Conservation (phyloP, 106 monocot species). For the Allium fistulosum region DNA sequence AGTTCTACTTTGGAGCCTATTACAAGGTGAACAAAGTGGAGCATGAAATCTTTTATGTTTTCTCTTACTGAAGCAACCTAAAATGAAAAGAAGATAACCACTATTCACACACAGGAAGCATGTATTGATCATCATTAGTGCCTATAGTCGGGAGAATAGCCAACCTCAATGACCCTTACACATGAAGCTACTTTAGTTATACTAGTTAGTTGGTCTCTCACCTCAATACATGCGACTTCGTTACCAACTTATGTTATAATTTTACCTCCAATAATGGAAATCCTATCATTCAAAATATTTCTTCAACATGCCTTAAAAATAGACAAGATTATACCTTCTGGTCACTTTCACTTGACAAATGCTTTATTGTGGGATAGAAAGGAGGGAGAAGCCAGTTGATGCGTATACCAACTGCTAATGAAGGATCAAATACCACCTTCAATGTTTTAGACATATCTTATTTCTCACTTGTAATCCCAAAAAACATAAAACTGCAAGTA, state of each 20-base stretch:
- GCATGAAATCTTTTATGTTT: conserved; percentile 20
- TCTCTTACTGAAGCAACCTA: conserved; percentile 82
- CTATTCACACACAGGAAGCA: too few relatives aligned
- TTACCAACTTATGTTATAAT: conserved; percentile 63
- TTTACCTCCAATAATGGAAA: conserved; percentile 46
- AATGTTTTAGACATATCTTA: conserved; percentile 54
- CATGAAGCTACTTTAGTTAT: conserved; percentile 86
- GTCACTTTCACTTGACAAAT: conserved; percentile 39
- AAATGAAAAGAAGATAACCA: neutral
- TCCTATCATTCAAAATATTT: conserved; percentile 27
- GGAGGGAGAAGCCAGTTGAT: conserved; percentile 91
- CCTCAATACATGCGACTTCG: conserved; percentile 66
- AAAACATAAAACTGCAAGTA: conserved; percentile 53
- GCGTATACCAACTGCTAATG: conserved; percentile 73
- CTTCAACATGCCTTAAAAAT: conserved; percentile 41
- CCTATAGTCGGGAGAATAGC: neutral
- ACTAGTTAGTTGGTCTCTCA: conserved; percentile 59
- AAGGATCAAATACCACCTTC: conserved; percentile 62
- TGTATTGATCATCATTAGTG: too few relatives aligned
- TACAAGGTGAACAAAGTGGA: conserved; percentile 50
- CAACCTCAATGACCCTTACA: conserved; percentile 80
- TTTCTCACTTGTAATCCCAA: conserved; percentile 21
- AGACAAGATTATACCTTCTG: conserved; percentile 44
- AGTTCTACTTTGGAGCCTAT: conserved; percentile 56
- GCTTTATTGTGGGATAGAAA: conserved; percentile 61